phyloP scores from a whole-genome alignment of 345 rosid species.

The Camelina laxa region DNA sequence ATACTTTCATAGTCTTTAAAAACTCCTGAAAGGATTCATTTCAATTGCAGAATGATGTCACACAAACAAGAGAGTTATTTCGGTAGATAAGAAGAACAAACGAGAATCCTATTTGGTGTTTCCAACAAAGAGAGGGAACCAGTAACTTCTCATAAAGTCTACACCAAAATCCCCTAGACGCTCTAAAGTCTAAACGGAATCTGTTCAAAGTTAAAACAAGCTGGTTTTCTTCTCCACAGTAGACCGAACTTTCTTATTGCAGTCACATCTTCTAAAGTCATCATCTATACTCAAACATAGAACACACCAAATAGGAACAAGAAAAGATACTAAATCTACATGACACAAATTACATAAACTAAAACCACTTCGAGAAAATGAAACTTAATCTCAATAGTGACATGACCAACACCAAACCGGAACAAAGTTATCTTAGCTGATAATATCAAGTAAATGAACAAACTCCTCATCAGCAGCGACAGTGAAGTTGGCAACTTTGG shows the following conservation, averaged over 20 bases:
- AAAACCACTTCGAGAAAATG: slow-evolving; percentile 16
- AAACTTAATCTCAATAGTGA: background rate
- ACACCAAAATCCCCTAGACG: background rate
- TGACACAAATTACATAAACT: background rate
- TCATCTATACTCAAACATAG: slow-evolving; percentile 12
- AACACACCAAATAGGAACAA: slow-evolving; percentile 23
- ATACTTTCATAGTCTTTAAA: background rate
- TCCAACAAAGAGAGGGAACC: background rate
- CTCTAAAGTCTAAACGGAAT: background rate
- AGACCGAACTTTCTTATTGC: background rate
- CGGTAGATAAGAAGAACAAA: background rate
- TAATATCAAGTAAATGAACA: slow-evolving; percentile 13
- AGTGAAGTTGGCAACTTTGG: background rate
- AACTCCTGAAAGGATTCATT: background rate
- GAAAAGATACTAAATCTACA: slow-evolving; percentile 21
- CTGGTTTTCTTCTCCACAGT: background rate
- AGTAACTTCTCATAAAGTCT: slow-evolving; percentile 4
- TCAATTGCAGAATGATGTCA: background rate
- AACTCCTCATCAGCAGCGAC: slow-evolving; percentile 5
- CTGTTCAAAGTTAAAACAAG: background rate
- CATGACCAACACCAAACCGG: background rate
- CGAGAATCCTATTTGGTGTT: background rate
- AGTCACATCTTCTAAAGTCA: background rate
- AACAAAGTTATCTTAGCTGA: slow-evolving; percentile 13
- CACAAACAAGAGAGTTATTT: slow-evolving; percentile 17